A percentile compares a stretch with the other conserved stretches of the same genome.
phyloP scores from a whole-genome alignment of 2,329 filamentous ascomycete species.

The Phyllosticta paracitricarpa region DNA sequence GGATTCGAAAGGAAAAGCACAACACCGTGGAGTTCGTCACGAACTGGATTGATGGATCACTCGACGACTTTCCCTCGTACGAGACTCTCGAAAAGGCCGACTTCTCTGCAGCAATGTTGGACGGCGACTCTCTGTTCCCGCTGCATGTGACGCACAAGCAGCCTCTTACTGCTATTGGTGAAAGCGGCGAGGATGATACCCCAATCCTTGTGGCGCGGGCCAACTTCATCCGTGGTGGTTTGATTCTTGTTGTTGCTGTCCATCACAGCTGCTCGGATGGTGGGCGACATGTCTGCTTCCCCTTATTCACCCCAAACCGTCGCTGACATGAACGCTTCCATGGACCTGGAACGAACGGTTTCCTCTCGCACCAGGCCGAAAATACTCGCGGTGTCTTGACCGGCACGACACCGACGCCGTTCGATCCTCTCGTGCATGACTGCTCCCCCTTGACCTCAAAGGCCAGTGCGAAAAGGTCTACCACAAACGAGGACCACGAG shows the following conservation, averaged over 20 bases:
- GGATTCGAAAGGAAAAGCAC: conserved; percentile 13
- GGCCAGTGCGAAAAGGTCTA: too few species aligned
- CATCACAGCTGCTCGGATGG: conserved; percentile 18
- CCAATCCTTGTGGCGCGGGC: conserved; percentile 16
- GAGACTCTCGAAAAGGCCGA: conserved; percentile 13
- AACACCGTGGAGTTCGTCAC: conserved; percentile 12
- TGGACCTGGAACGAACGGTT: conserved; percentile 18
- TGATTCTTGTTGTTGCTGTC: conserved; percentile 19
- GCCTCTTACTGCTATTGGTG: conserved; percentile 11
- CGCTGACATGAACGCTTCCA: neutral
- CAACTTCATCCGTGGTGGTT: conserved; percentile 21
- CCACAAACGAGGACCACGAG: neutral
- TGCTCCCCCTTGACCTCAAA: conserved; percentile 4
- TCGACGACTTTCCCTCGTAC: conserved; percentile 13
- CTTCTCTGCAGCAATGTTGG: conserved; percentile 12
- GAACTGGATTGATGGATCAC: conserved; percentile 12
- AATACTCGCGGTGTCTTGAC: conserved; percentile 14
- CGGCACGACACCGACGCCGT: conserved; percentile 12
- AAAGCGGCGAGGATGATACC: conserved; percentile 4
- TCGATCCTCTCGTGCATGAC: conserved; percentile 6
- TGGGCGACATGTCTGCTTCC: neutral
- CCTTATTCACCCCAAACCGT: neutral
- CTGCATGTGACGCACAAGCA: conserved; percentile 10
- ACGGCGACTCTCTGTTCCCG: conserved; percentile 10
- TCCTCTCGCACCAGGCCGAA: conserved; percentile 19